Base-by-base conservation (phyloP, 495 filamentous ascomycete species). In the Tetracladium setigerum region DNA sequence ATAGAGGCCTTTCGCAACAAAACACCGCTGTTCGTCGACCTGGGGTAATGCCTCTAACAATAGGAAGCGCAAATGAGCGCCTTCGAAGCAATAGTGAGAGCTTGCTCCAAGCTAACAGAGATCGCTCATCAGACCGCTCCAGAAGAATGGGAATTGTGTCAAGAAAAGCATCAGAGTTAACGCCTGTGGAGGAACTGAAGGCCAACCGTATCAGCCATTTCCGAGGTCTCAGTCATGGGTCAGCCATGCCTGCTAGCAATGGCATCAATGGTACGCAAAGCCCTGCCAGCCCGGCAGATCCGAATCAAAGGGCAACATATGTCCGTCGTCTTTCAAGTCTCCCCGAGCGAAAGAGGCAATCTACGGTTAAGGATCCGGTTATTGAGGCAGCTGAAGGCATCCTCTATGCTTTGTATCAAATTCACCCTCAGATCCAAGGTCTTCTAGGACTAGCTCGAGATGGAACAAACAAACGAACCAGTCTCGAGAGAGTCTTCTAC, bases 21-120 rank as follows among this genome's bases (percentile, higher is more conserved):
- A 82, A 76, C 41, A 68, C 74, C 2, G 68, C 68, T 9, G 68
- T 80, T 19, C 79, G 81, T 38, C 70, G 85, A 46, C 87, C 89
- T 3, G 78, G 77, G 13, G 69, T 86, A 24, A 74, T 81, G 57
- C 86, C 87, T 30, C 66, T 88, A 30, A 69, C 76, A 10, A 76
- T 83, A 38, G 73, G 76, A 9, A 91, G 83, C 47, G 63, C 69
- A n/a, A 81, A 77, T 58, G 91, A 97, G 57, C 78, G 89, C 18
- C 79, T 87, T 37, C 80, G 91, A 37, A 95, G 89, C 54, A 92
- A 95, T 53, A 95, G 88, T 48, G 91, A 97, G 61, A 89, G 85
- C 17, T 72, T 87, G 13, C 75, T 81, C 35, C 74, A 73, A 40
- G 49, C 46, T 2, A 49, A 30, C 15, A 38, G 52, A 17, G 52